A percentile compares a stretch with the other conserved stretches of the same genome.
Evolutionary conservation across 1,284 basidiomycete species (phyloP).

Genomic region (Ganoderma leucocontextum): DNA sequence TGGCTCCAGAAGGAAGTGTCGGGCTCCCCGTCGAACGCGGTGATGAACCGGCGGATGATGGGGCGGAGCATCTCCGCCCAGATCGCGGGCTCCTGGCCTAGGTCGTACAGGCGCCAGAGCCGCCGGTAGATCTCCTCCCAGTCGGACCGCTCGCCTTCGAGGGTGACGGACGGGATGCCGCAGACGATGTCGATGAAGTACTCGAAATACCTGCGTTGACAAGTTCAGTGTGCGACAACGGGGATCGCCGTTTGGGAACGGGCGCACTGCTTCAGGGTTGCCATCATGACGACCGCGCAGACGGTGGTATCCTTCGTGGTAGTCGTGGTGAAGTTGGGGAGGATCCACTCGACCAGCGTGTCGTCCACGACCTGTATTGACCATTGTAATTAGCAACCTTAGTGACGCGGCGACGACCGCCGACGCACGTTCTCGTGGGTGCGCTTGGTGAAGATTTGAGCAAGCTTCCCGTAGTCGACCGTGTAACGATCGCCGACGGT

Average conservation of each 20-base stretch:
- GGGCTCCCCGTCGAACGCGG: slow-evolving; percentile 45
- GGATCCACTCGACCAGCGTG: slow-evolving; percentile 49
- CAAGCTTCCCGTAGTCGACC: slow-evolving; percentile 45
- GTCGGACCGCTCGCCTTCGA: slow-evolving; percentile 50
- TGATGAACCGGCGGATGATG: slow-evolving; percentile 45
- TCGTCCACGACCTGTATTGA: slow-evolving; percentile 43
- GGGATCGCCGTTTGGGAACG: not conserved
- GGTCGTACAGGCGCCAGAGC: slow-evolving; percentile 46
- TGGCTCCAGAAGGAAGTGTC: slow-evolving; percentile 48
- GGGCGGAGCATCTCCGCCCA: slow-evolving; percentile 49
- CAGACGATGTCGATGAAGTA: slow-evolving; percentile 45
- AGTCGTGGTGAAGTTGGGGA: slow-evolving; percentile 58
- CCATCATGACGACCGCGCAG: slow-evolving; percentile 54
- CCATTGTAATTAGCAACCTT: not conserved
- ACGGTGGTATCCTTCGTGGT: slow-evolving; percentile 50
- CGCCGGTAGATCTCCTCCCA: slow-evolving; percentile 45
- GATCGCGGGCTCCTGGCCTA: slow-evolving; percentile 43
- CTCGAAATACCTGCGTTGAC: slow-evolving; percentile 43
- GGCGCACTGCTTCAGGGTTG: slow-evolving; percentile 45
- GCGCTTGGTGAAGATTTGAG: slow-evolving; percentile 44
- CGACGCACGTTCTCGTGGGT: slow-evolving; percentile 21
- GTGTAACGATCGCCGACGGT: slow-evolving; percentile 18
- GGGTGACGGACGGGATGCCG: slow-evolving; percentile 58
- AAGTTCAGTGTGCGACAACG: not conserved
- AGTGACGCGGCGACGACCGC: not conserved